phyloP scores from a whole-genome alignment of 345 rosid species.

The Arabidopsis thaliana region TAIR10.1 NC_003074.8:1762501-1763000 shows the following conservation, averaged over 20 bases:
- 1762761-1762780: slow-evolving; percentile 28
- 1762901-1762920: background rate
- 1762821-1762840: slow-evolving; percentile 25
- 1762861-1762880: slow-evolving; percentile 17
- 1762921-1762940: slow-evolving; percentile 38
- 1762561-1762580: slow-evolving; percentile 32
- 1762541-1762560: slow-evolving; percentile 13
- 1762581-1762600: slow-evolving; percentile 33
- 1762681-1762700: slow-evolving; percentile 28
- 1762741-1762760: slow-evolving; percentile 33
- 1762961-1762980: slow-evolving; percentile 25
- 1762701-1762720: slow-evolving; percentile 33
- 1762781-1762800: slow-evolving; percentile 39
- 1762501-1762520: slow-evolving; percentile 39
- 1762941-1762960: slow-evolving; percentile 25
- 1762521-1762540: slow-evolving; percentile 25
- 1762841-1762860: slow-evolving; percentile 30
- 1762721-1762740: slow-evolving; percentile 18
- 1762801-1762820: slow-evolving; percentile 25
- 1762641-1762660: slow-evolving; percentile 23
- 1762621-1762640: slow-evolving; percentile 35
- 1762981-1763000: slow-evolving; percentile 31
- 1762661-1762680: slow-evolving; percentile 29
- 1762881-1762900: slow-evolving; percentile 33
- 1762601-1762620: slow-evolving; percentile 28